These are phyloP conservation scores for Amanita fuliginea DNA, from an alignment of 768 basidiomycete species.

Conservation along the genomic window DNA sequence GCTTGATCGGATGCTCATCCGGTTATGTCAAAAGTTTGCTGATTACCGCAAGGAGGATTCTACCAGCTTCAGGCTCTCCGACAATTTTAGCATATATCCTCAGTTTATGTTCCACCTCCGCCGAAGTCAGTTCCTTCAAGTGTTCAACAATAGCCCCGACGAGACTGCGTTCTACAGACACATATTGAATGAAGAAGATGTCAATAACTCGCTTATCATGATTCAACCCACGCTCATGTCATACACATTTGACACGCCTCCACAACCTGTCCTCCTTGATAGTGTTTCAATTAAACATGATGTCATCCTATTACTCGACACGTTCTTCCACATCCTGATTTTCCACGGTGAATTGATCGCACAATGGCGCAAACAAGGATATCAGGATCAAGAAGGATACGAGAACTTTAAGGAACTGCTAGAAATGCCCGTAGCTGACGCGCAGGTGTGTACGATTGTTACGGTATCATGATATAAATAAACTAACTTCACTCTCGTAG, in stretches of 20 bases:
- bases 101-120: conserved; percentile 99
- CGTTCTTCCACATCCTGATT: conserved; percentile 99
- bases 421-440: conserved; percentile 78
- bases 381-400: conserved; percentile 97
- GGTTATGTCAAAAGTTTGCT: conserved; percentile 98
- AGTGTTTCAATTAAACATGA: conserved; percentile 97
- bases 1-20: conserved; percentile 98
- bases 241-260: conserved; percentile 84
- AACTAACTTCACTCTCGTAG: conserved; percentile 23
- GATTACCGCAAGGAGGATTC: conserved; percentile 98
- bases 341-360: conserved; percentile 98
- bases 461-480: neutral
- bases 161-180: conserved; percentile 99
- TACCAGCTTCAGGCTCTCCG: conserved; percentile 80
- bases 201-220: conserved; percentile 99
- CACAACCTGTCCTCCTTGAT: conserved; percentile 93
- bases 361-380: conserved; percentile 96
- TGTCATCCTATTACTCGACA: conserved; percentile 92
- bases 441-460: conserved; percentile 43
- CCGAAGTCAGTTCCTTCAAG: conserved; percentile 96
- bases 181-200: conserved; percentile 92
- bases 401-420: conserved; percentile 97
- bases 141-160: conserved; percentile 99
- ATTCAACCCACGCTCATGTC: conserved; percentile 99
- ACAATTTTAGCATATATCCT: conserved; percentile 98